These are phyloP conservation scores for Suillus spraguei DNA, from an alignment of 768 basidiomycete species.

Conservation along the genomic window DNA sequence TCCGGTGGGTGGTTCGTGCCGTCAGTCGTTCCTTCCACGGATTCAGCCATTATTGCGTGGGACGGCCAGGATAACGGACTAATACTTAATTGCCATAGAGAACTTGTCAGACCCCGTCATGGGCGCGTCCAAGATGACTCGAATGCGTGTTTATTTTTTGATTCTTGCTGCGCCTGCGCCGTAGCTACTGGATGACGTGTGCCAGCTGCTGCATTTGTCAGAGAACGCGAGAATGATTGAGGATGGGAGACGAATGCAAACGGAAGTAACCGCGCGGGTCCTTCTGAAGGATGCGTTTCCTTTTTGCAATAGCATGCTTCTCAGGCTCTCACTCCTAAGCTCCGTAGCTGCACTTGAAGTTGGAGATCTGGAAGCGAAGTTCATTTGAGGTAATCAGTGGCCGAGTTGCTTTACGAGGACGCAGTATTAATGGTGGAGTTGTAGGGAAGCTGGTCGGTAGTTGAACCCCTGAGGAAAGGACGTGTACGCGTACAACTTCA, in stretches of 20 bases:
- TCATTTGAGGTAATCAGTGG: constrained; percentile 77
- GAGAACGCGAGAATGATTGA: constrained; percentile 61
- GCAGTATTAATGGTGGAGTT: constrained; percentile 48
- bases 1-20: constrained; percentile 90
- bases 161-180: constrained; percentile 48
- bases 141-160: constrained; percentile 86
- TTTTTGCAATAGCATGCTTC: constrained; percentile 12
- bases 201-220: constrained; percentile 60
- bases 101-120: constrained; percentile 57
- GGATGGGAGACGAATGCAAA: constrained; percentile 38
- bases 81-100: constrained; percentile 44
- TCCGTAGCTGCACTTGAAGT: constrained; percentile 68
- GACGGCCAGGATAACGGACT: constrained; percentile 43
- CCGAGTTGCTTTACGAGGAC: constrained; percentile 61
- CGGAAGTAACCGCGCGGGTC: constrained; percentile 65
- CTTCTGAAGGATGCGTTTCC: constrained; percentile 56
- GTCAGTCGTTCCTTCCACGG: constrained; percentile 52
- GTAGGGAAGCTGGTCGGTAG: constrained; percentile 56
- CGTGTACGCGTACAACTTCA: constrained; percentile 64
- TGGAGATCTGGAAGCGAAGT: constrained; percentile 57
- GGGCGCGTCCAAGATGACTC: constrained; percentile 59
- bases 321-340: constrained; percentile 12
- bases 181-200: constrained; percentile 51
- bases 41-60: constrained; percentile 57
- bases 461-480: constrained; percentile 57